Base-by-base conservation (phyloP, 495 filamentous ascomycete genomes). In the Penicillium robsamsonii region DNA sequence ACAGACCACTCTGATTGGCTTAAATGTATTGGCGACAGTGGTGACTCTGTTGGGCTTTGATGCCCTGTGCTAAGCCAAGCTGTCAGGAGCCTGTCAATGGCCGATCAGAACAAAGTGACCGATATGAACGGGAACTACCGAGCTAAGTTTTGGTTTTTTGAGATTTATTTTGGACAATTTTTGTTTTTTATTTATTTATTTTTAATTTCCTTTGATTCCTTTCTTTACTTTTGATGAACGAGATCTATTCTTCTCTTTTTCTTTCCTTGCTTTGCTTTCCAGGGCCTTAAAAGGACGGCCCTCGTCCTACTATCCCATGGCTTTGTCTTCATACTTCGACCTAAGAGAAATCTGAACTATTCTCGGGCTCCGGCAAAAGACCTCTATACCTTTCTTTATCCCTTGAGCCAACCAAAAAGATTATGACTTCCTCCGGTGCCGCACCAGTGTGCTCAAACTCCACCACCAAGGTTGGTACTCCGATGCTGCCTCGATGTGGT, bases 381-480 rank as follows among this genome's bases (percentile, higher is more conserved):
- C 24, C 38, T 52, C 25, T 43, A 52, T 8, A 18, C 10, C 25
- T 4, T 41, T 29, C 25, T 31, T 9, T 15, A 24, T 30, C 45
- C 45, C 25, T 12, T 25, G 25, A 13, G 0, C 12, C 30, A 17
- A 38, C 53, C 6, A 27, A 2, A 12, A 3, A 24, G 18, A 58
- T 22, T 7, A 65, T 65, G 62, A 42, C 55, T 44, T 17, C 43
- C 48, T 56, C 53, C 1, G 11, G 62, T 60, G 51, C 30, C 40
- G 44, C 50, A 1, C 20, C 56, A 27, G 50, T 31, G 48, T 64
- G 59, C 57, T 53, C 57, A 38, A 50, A 17, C 65, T 60, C 59
- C 33, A 11, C 58, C 8, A 30, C 48, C 57, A 68, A 68, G 63
- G 65, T 68, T 58, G 30, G 63, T 63, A 10, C 13, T 29, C 25